phyloP scores from a whole-genome alignment of 148 eudicot species.

The Rhododendron kiyosumense region DNA sequence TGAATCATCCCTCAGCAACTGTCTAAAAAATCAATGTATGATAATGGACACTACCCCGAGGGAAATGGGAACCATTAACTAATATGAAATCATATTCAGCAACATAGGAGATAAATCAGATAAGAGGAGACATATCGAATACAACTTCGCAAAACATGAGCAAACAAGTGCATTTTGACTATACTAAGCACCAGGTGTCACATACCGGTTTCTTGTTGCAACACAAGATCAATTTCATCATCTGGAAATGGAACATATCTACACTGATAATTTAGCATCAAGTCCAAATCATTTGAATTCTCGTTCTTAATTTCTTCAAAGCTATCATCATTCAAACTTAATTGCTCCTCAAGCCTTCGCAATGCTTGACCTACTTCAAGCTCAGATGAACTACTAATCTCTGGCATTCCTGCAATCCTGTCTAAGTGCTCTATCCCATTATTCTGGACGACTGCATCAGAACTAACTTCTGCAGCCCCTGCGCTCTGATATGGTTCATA shows the following conservation, averaged over 20 bases:
- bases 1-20: not conserved
- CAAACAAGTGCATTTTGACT: not conserved
- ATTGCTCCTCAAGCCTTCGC: constrained; percentile 62
- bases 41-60: not conserved
- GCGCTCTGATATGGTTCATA: constrained; percentile 51
- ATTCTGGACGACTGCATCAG: constrained; percentile 31
- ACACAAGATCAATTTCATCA: constrained; percentile 22
- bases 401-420: constrained; percentile 25
- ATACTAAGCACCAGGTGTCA: not conserved
- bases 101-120: not conserved
- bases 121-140: not conserved
- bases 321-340: constrained; percentile 77
- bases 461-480: constrained; percentile 63
- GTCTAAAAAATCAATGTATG: not conserved
- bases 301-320: constrained; percentile 38
- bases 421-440: constrained; percentile 28
- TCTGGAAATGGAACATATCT: constrained; percentile 26
- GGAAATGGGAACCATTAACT: not conserved
- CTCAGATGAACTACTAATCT: constrained; percentile 31
- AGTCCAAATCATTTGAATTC: constrained; percentile 28
- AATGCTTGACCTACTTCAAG: constrained; percentile 58
- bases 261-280: constrained; percentile 20
- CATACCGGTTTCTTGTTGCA: constrained; percentile 40
- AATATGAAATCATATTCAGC: not conserved
- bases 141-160: not conserved